Conservation (phyloP, 164 flowering plant species). For the Dillenia suffruticosa region DNA sequence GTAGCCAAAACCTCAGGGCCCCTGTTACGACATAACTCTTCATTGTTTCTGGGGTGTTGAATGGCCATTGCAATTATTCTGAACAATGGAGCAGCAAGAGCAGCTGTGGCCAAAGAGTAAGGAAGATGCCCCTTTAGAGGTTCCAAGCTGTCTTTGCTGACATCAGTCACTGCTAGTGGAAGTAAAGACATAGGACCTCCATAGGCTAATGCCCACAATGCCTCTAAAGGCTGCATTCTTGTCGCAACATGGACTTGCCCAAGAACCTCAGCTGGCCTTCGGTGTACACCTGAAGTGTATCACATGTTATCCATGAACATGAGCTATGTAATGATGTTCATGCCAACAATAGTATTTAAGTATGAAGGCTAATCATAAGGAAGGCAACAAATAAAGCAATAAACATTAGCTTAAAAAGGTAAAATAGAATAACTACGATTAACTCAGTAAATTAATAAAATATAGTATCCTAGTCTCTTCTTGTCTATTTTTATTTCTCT, state of each 20-base stretch:
- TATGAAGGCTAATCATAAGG: too few relatives aligned
- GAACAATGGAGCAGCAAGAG: slow-evolving; percentile 84
- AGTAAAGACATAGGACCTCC: slow-evolving; percentile 98
- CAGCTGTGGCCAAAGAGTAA: slow-evolving; percentile 54
- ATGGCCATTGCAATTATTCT: slow-evolving; percentile 80
- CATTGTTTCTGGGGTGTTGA: slow-evolving; percentile 84
- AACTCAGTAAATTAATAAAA: too few relatives aligned
- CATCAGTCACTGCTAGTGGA: slow-evolving; percentile 70
- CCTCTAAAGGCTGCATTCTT: slow-evolving; percentile 76
- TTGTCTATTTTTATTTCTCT: too few relatives aligned
- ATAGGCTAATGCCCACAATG: slow-evolving; percentile 93
- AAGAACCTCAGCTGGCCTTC: slow-evolving; percentile 98
- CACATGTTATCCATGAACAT: neutral
- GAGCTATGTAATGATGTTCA: too few relatives aligned
- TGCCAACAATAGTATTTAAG: too few relatives aligned
- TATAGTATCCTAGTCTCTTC: too few relatives aligned
- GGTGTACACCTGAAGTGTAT: slow-evolving; percentile 53
- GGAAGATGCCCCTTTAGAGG: slow-evolving; percentile 54
- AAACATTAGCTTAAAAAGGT: too few relatives aligned
- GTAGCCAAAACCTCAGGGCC: slow-evolving; percentile 91
- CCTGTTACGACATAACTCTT: slow-evolving; percentile 69
- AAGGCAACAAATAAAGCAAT: too few relatives aligned
- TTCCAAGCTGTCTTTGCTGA: slow-evolving; percentile 65
- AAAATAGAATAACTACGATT: too few relatives aligned
- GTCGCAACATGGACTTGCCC: slow-evolving; percentile 95